phyloP scores from a whole-genome alignment of 2,329 filamentous ascomycete genomes.

The Hymenoscyphus scutula region DNA sequence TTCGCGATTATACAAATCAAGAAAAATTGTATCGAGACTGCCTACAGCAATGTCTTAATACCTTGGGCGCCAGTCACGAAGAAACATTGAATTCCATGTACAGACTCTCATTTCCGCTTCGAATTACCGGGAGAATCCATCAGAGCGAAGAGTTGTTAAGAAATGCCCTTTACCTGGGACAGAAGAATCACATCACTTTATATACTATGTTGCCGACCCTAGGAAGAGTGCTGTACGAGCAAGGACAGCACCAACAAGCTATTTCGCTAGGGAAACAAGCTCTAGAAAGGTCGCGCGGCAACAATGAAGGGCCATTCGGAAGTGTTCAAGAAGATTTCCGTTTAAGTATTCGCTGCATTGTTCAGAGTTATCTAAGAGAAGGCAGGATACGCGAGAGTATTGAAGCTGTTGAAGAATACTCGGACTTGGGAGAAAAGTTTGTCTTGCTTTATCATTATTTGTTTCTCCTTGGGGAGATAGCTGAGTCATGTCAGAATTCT shows the following conservation, averaged over 20 bases:
- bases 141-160: neutral
- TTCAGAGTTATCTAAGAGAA: neutral
- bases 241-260: neutral
- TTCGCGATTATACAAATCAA: too few species aligned
- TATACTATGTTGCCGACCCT: too few species aligned
- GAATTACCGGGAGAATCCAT: neutral
- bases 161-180: neutral
- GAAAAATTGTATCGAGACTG: neutral
- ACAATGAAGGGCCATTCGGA: too few species aligned
- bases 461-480: too few species aligned
- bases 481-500: neutral
- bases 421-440: too few species aligned
- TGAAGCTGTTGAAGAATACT: neutral
- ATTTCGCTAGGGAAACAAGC: neutral
- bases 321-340: neutral
- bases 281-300: too few species aligned
- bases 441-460: too few species aligned
- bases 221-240: too few species aligned
- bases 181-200: too few species aligned
- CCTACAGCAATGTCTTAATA: neutral
- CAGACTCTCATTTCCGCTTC: neutral
- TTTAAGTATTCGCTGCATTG: neutral
- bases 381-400: neutral
- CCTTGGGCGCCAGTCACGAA: neutral
- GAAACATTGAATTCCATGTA: neutral